Conservation (phyloP, 164 flowering plant genomes). For the Vitis riparia region DNA sequence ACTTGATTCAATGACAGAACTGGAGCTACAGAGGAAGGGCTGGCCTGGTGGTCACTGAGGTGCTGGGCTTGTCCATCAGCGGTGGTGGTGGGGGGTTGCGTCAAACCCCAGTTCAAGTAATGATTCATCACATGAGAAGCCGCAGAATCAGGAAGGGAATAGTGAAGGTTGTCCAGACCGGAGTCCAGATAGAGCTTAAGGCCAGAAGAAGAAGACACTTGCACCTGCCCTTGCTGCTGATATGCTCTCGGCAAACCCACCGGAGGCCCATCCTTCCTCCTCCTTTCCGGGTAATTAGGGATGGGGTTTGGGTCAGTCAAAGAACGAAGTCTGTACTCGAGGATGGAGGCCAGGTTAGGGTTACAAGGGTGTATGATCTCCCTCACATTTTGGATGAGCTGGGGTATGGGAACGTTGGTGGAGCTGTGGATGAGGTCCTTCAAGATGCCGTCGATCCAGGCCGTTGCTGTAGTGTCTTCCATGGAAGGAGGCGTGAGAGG, state of each 20-base stretch:
- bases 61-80: conserved; percentile 10
- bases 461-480: conserved; percentile 49
- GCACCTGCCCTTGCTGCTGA: conserved; percentile 19
- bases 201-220: conserved; percentile 28
- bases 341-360: conserved; percentile 70
- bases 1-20: conserved; percentile 22
- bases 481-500: conserved; percentile 11
- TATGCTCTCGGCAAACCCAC: conserved; percentile 11
- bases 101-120: conserved; percentile 31
- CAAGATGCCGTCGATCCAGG: conserved; percentile 88
- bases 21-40: conserved; percentile 8
- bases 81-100: conserved; percentile 7
- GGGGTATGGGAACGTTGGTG: conserved; percentile 68
- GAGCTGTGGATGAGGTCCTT: conserved; percentile 74
- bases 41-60: conserved; percentile 5
- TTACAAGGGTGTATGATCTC: conserved; percentile 92
- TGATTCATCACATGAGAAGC: conserved; percentile 13
- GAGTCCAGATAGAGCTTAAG: conserved; percentile 29
- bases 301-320: conserved; percentile 36
- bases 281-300: conserved; percentile 16
- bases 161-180: conserved; percentile 8
- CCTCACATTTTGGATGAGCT: conserved; percentile 88
- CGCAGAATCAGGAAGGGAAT: conserved; percentile 17
- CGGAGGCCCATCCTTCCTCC: conserved; percentile 25
- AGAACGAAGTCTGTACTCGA: conserved; percentile 78